Conservation (phyloP, 176 grass and related monocot species). For the Tillandsia leiboldiana region DNA sequence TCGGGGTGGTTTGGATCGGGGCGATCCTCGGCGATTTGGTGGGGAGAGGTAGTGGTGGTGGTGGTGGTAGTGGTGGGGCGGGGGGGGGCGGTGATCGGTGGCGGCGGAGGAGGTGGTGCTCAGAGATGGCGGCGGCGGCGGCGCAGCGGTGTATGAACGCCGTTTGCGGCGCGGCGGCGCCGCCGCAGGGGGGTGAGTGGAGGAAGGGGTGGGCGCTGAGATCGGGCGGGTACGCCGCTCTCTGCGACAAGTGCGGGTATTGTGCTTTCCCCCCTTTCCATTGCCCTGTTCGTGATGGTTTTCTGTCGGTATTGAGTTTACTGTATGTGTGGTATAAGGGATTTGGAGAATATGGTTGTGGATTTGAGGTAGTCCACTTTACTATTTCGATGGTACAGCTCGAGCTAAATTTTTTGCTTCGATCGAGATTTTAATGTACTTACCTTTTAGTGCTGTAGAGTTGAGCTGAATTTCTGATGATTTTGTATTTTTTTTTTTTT, state of each 20-base stretch:
- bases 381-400: no score
- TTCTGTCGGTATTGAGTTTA: background rate
- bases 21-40: background rate
- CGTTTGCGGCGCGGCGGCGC: slow-evolving; percentile 33
- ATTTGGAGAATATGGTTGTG: background rate
- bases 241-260: slow-evolving; percentile 99
- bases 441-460: no score
- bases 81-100: background rate
- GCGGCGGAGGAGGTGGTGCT: background rate
- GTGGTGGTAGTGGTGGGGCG: no score
- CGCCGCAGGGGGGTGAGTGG: slow-evolving; percentile 46
- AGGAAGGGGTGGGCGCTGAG: slow-evolving; percentile 82
- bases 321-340: background rate
- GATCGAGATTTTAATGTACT: no score
- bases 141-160: slow-evolving; percentile 74
- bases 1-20: no score
- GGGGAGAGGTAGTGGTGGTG: slow-evolving; percentile 5
- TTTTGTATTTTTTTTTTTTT: no score
- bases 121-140: slow-evolving; percentile 16
- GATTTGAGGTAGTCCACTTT: no score
- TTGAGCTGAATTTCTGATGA: no score
- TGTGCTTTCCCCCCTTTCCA: slow-evolving; percentile 8
- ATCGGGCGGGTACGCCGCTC: slow-evolving; percentile 59
- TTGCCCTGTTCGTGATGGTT: background rate
- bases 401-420: no score